phyloP scores from a whole-genome alignment of 768 basidiomycete species.

The Rhodotorula taiwanensis region DNA sequence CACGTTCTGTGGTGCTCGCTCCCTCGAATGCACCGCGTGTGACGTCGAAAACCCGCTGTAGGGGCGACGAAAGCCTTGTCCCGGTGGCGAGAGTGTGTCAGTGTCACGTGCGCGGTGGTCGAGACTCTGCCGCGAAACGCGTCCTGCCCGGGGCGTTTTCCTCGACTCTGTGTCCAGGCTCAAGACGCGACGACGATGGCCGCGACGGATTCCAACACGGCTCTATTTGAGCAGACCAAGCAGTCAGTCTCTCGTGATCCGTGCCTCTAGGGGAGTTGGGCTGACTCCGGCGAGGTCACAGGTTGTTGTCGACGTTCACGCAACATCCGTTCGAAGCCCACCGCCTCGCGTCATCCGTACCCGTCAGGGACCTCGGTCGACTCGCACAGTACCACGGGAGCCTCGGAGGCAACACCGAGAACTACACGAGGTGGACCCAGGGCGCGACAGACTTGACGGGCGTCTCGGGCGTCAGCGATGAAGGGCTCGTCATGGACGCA shows the following conservation, averaged over 20 bases:
- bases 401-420: constrained; percentile 7
- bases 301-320: constrained; percentile 10
- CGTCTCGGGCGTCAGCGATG: constrained; percentile 14
- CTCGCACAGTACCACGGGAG: neutral
- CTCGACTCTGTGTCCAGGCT: too few species aligned
- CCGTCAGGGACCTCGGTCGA: neutral
- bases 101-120: too few species aligned
- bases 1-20: too few species aligned
- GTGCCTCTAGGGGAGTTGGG: neutral
- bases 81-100: too few species aligned
- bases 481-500: constrained; percentile 18
- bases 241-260: constrained; percentile 2
- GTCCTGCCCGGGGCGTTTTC: too few species aligned
- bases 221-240: constrained; percentile 14
- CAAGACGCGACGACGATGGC: constrained; percentile 4
- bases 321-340: constrained; percentile 7
- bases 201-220: neutral
- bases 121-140: too few species aligned
- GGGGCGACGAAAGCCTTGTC: too few species aligned
- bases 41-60: too few species aligned
- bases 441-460: constrained; percentile 11
- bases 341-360: constrained; percentile 3
- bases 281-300: neutral
- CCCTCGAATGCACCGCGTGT: too few species aligned
- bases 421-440: constrained; percentile 26